Conservation (phyloP, 768 basidiomycete species). For the Amanita exitialis region DNA sequence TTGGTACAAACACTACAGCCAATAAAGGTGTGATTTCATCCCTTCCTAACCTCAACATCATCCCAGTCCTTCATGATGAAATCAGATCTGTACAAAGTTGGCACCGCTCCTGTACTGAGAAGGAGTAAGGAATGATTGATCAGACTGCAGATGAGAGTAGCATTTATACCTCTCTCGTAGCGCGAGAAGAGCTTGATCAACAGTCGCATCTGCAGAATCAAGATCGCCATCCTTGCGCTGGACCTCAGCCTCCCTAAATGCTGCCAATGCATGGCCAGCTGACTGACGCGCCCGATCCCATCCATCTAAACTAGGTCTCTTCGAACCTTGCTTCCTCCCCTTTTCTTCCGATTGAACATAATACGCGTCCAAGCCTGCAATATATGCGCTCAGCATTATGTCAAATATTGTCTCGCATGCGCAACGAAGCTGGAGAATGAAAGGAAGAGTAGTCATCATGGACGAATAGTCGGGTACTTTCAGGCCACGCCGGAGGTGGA, state of each 20-base stretch:
- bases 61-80: constrained; percentile 14
- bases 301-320: constrained; percentile 9
- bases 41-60: constrained; percentile 10
- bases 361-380: constrained; percentile 12
- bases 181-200: constrained; percentile 4
- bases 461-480: constrained; percentile 11
- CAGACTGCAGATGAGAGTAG: constrained; percentile 3
- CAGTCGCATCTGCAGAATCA: constrained; percentile 11
- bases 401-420: constrained; percentile 14
- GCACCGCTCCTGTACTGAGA: constrained; percentile 10
- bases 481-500: constrained; percentile 14
- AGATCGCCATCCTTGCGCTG: constrained; percentile 11
- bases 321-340: constrained; percentile 3
- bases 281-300: constrained; percentile 11
- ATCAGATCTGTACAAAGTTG: constrained; percentile 8
- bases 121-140: constrained; percentile 10
- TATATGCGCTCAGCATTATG: constrained; percentile 13
- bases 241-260: constrained; percentile 13
- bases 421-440: constrained; percentile 15
- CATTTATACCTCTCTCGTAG: constrained; percentile 12
- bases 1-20: background rate
- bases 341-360: constrained; percentile 7
- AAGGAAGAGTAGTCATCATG: constrained; percentile 11
- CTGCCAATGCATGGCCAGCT: constrained; percentile 12
- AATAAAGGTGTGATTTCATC: constrained; percentile 6